Evolutionary conservation across 306 rosid genomes (phyloP).

Genomic region (Vigna radiata): DNA sequence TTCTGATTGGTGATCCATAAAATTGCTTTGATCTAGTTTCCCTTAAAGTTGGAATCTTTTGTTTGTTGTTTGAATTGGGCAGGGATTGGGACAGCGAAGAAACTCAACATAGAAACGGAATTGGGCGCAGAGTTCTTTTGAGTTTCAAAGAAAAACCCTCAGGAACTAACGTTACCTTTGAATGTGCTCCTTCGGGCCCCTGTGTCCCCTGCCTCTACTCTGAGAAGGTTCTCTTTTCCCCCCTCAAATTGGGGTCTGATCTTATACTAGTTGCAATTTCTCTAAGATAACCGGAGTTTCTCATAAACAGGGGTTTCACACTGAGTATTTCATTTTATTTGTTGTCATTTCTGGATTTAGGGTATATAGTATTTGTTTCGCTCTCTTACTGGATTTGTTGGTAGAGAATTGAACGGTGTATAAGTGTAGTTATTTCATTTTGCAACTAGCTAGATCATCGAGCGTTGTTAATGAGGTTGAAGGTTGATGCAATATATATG

Average conservation of each 20-base stretch:
- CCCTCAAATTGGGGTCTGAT: not conserved
- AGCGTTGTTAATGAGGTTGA: conserved; percentile 3
- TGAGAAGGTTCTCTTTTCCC: conserved; percentile 67
- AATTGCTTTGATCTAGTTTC: conserved; percentile 31
- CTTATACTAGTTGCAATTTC: not conserved
- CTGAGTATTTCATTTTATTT: not conserved
- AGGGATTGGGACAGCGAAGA: conserved; percentile 52
- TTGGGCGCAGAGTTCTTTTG: conserved; percentile 68
- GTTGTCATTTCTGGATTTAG: not conserved
- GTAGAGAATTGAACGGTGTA: not conserved
- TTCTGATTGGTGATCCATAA: too few species aligned
- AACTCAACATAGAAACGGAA: conserved; percentile 44
- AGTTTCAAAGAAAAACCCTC: conserved; percentile 71
- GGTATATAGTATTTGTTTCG: not conserved
- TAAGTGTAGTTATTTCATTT: conserved; percentile 18
- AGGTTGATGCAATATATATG: conserved; percentile 10
- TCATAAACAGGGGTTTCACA: not conserved
- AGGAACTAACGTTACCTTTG: conserved; percentile 77
- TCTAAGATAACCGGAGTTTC: not conserved
- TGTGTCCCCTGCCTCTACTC: conserved; percentile 87
- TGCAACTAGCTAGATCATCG: conserved; percentile 29
- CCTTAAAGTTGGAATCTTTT: conserved; percentile 39
- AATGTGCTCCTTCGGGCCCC: conserved; percentile 94
- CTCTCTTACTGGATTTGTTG: not conserved
- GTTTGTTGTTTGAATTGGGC: conserved; percentile 40